Conservation (phyloP, 495 filamentous ascomycete species). For the Lindgomyces ingoldianus region DNA sequence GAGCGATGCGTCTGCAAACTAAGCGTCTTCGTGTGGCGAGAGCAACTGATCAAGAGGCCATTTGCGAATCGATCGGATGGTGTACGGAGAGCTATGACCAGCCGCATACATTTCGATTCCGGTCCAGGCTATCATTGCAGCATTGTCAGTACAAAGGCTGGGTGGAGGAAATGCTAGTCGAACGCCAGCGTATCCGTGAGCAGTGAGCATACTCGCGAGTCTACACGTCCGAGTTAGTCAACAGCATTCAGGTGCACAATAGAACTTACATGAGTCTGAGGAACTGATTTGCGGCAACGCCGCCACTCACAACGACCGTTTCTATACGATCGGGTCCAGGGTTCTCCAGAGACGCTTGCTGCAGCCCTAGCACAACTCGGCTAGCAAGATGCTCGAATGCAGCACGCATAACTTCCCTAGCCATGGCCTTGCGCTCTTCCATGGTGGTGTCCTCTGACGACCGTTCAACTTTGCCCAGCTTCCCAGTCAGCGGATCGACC, state of each 20-base stretch:
- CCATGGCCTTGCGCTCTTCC: constrained; percentile 63
- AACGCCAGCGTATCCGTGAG: constrained; percentile 63
- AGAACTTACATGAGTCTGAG: constrained; percentile 61
- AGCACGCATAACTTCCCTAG: constrained; percentile 69
- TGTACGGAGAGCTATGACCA: constrained; percentile 66
- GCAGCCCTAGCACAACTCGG: constrained; percentile 68
- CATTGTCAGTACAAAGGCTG: constrained; percentile 86
- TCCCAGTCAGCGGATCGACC: constrained; percentile 37
- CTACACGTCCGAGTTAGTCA: constrained; percentile 10
- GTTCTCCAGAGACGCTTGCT: constrained; percentile 38
- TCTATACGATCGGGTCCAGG: constrained; percentile 41
- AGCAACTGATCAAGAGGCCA: constrained; percentile 70
- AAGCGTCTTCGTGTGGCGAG: neutral
- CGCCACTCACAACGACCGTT: constrained; percentile 81
- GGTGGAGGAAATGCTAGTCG: constrained; percentile 70
- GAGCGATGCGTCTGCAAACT: neutral
- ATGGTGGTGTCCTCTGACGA: constrained; percentile 35
- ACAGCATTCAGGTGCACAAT: neutral
- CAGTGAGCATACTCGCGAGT: constrained; percentile 52
- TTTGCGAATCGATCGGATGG: constrained; percentile 61
- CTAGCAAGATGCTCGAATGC: constrained; percentile 87
- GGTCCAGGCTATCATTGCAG: constrained; percentile 97
- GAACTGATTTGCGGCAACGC: constrained; percentile 82
- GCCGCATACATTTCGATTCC: constrained; percentile 88
- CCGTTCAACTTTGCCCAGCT: constrained; percentile 12